Evolutionary conservation across 108 stramenopile species (phyloP).

Genomic region (Nitzschia palea): DNA sequence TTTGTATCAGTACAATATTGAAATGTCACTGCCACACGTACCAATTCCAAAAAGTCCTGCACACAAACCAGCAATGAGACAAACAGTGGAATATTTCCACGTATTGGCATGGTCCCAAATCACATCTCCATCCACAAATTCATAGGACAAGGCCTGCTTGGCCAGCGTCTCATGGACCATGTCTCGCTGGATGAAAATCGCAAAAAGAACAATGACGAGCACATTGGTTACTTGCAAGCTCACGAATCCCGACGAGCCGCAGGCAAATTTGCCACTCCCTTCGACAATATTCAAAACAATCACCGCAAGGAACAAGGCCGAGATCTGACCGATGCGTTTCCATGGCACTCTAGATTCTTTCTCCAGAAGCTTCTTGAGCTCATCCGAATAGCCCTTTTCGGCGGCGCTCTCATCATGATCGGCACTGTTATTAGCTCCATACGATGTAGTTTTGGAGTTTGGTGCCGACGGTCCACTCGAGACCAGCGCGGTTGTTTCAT

Average conservation of each 20-base stretch:
- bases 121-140: slow-evolving; percentile 38
- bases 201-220: slow-evolving; percentile 2
- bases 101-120: slow-evolving; percentile 73
- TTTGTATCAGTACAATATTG: too few species aligned
- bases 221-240: background rate
- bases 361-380: background rate
- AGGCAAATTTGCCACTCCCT: slow-evolving; percentile 72
- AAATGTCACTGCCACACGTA: slow-evolving; percentile 20
- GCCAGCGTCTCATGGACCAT: background rate
- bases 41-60: slow-evolving; percentile 88
- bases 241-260: slow-evolving; percentile 70
- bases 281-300: slow-evolving; percentile 66
- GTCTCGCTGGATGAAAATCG: background rate
- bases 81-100: slow-evolving; percentile 71
- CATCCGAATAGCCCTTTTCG: background rate
- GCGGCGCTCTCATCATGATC: background rate
- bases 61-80: slow-evolving; percentile 79
- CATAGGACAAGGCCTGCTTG: slow-evolving; percentile 17
- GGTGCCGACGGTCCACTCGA: too few species aligned
- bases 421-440: background rate
- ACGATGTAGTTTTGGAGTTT: background rate
- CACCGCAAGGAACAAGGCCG: background rate
- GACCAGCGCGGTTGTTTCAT: too few species aligned
- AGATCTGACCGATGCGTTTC: background rate
- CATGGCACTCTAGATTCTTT: background rate